Base-by-base conservation (phyloP, 2,329 filamentous ascomycete genomes). In the Lachnellula willkommii region DNA sequence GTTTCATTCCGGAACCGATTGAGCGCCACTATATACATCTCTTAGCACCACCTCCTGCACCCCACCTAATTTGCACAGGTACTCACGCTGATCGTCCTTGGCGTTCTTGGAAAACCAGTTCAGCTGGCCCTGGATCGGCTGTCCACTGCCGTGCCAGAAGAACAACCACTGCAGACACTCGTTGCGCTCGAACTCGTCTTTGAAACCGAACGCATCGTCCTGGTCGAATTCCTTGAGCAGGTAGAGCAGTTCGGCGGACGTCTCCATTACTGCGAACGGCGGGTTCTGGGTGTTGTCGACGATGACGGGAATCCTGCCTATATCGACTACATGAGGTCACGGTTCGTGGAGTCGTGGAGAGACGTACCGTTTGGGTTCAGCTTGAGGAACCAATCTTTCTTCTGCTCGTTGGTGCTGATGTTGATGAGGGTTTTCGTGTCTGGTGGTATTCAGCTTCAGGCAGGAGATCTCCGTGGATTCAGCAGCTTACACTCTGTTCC, bases 381-480 rank as follows among this genome's bases (percentile, higher is more conserved):
- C 12, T 71, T 67, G 4, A 79, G 69, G 62, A 78, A 79, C 76
- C 76, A 81, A 48, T 81, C 78, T 55, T 79, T 77, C 71, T 81
- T 81, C 63, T 81, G 78, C 59, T 76, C 77, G 60, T 80, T 80
- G 57, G 65, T 79, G 70, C 62, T 39, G 8, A 61, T 52, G 17
- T 56, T 39, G 9, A 61, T 49, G 1, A 59, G 20, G 1, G 51
- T 57, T n/a, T 55, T 40, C 12, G 59, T 61, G 36, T 57, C 55
- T 61, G 8, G 15, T 5, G 12, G 40, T 35, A 79, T 77, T n/a
- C 77, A 50, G 2, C 71, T 76, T 3, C 26, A 48, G 20, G 22
- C 3, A 37, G 24, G 32, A 15, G 15, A 72, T 75, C 1, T 72
- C 76, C 28, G 3, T 32, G 9, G 28, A 11, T 32, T 4, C 9